A percentile compares a stretch with the other conserved stretches of the same genome.
These are phyloP conservation scores for Termitomyces sp. DNA, from an alignment of 768 basidiomycete species.

Conservation along the genomic window DNA sequence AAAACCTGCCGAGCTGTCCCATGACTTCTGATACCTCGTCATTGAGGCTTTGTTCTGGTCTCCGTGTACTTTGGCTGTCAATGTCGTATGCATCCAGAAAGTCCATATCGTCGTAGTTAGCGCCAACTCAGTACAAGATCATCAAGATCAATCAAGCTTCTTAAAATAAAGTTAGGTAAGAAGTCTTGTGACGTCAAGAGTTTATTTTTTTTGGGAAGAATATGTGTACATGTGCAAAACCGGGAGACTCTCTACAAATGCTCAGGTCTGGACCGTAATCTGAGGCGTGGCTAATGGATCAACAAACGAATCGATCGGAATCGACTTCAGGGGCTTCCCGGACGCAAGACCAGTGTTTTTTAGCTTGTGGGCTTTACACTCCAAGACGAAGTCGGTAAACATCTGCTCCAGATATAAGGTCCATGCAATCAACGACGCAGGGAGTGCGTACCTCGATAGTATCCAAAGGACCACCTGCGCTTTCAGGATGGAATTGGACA, in stretches of 20 bases:
- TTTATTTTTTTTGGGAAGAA: background rate
- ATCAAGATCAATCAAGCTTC: background rate
- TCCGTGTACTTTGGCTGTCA: slow-evolving; percentile 37
- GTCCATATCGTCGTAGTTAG: slow-evolving; percentile 48
- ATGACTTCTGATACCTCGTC: slow-evolving; percentile 89
- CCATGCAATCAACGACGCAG: background rate
- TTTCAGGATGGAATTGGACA: slow-evolving; percentile 99
- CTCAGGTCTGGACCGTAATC: slow-evolving; percentile 12
- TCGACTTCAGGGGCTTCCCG: background rate
- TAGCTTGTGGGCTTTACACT: slow-evolving; percentile 62
- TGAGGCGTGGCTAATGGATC: slow-evolving; percentile 4
- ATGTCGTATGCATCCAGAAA: slow-evolving; percentile 70
- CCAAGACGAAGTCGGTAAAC: slow-evolving; percentile 88
- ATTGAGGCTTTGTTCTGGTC: slow-evolving; percentile 56
- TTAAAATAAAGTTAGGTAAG: background rate
- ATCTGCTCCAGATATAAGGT: slow-evolving; percentile 42
- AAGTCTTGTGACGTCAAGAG: slow-evolving; percentile 1
- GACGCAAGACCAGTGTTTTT: slow-evolving; percentile 15
- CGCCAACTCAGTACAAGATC: background rate
- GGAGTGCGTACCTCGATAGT: slow-evolving; percentile 77
- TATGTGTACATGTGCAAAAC: slow-evolving; percentile 8
- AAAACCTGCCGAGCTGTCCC: slow-evolving; percentile 80
- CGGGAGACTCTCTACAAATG: slow-evolving; percentile 2
- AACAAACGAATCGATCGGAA: slow-evolving; percentile 1
- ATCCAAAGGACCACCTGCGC: slow-evolving; percentile 95